phyloP scores from a whole-genome alignment of 2,329 filamentous ascomycete genomes.

The Lachnellula hyalina region DNA sequence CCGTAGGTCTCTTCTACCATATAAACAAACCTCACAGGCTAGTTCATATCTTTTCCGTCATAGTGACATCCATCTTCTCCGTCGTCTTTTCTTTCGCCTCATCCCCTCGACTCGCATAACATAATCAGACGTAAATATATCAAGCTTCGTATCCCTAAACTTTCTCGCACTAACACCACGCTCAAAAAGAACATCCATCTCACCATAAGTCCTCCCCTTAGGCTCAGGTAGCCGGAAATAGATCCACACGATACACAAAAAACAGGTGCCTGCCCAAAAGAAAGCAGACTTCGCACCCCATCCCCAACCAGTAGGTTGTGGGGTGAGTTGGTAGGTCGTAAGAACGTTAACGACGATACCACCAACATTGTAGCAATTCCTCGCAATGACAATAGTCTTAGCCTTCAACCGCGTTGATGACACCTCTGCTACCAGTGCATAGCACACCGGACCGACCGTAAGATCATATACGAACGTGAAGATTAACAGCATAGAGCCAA shows the following conservation, averaged over 20 bases:
- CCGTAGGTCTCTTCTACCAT: too few relatives aligned
- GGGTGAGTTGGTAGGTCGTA: slow-evolving; percentile 63
- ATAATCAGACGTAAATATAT: slow-evolving; percentile 1
- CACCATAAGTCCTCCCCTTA: slow-evolving; percentile 71
- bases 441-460: slow-evolving; percentile 40
- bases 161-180: slow-evolving; percentile 34
- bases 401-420: slow-evolving; percentile 59
- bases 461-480: slow-evolving; percentile 40
- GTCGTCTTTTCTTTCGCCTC: background rate
- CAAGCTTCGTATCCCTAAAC: slow-evolving; percentile 2
- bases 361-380: slow-evolving; percentile 35
- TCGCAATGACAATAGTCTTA: slow-evolving; percentile 71
- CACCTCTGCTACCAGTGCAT: slow-evolving; percentile 38
- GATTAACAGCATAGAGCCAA: slow-evolving; percentile 37
- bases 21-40: background rate
- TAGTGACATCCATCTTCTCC: background rate
- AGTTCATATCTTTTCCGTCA: background rate
- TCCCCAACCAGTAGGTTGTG: slow-evolving; percentile 38
- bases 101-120: background rate
- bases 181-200: slow-evolving; percentile 80
- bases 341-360: slow-evolving; percentile 37
- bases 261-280: slow-evolving; percentile 37
- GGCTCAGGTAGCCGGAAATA: slow-evolving; percentile 39
- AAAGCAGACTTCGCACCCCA: slow-evolving; percentile 37
- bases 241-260: slow-evolving; percentile 35